Evolutionary conservation across 345 rosid genomes (phyloP), one percentile per base, ranked within the genome.

Genomic region (Citrus mangshanensis): DNA sequence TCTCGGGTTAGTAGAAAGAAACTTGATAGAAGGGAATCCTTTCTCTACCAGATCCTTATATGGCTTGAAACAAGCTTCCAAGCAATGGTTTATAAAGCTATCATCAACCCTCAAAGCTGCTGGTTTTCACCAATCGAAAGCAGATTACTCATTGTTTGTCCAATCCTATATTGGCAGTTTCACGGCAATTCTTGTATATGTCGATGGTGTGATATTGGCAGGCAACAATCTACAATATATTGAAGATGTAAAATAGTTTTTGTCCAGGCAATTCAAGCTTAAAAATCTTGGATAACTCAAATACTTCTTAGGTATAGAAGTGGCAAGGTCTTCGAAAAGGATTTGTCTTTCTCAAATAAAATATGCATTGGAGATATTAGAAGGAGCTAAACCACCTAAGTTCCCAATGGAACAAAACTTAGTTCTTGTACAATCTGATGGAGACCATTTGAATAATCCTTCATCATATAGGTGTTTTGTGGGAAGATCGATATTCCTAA

Each of bases 331-430:
- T 12, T 42, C 8, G 1, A 30, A 51, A 42, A 51, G 34, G 22
- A 76, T 76, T 18, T 14, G 1, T 64, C 61, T 75, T 7, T 60
- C 40, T 13, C 21, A 46, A 62, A 9, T 10, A 7, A 75, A 75
- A 76, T 19, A 49, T 30, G 8, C 18, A 10, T 22, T 76, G 1
- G 35, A 76, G 12, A 65, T 62, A 6, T 1, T 51, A n/a, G n/a
- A n/a, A n/a, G n/a, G n/a, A n/a, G n/a, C 40, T 40, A 42, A 63
- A 19, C 49, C n/a, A 8, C 3, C 22, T 0, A 7, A 0, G 10
- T 66, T 66, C 51, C 63, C 32, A 3, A 66, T 76, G 63, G 72
- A 76, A 19, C 49, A 51, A 42, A 49, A 76, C 46, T 66, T 76
- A 22, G 7, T 27, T 16, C 42, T 63, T 38, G 22, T 0, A 2